Percentiles rank a stretch among this genome's conserved stretches.
phyloP scores from a whole-genome alignment of 2,329 filamentous ascomycete species.

The Elsinoe arachidis region DNA sequence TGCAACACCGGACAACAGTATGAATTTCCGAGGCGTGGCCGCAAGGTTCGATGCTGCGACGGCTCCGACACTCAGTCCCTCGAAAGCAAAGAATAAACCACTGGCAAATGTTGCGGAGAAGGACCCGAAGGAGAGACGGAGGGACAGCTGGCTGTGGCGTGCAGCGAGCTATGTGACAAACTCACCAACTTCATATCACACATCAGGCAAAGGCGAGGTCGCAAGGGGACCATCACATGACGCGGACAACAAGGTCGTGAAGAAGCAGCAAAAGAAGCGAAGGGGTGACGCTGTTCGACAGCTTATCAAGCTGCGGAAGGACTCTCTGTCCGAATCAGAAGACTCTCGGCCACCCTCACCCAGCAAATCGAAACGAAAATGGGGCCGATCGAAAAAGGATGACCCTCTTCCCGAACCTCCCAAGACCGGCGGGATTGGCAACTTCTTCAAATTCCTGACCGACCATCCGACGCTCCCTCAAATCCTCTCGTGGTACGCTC shows the following conservation, averaged over 20 bases:
- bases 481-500: conserved; percentile 58
- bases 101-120: conserved; percentile 24
- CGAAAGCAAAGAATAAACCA: conserved; percentile 25
- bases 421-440: conserved; percentile 26
- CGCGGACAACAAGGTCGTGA: conserved; percentile 32
- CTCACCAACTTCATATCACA: neutral
- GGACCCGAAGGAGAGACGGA: conserved; percentile 22
- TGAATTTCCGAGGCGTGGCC: conserved; percentile 20
- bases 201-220: conserved; percentile 32
- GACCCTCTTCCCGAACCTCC: conserved; percentile 16
- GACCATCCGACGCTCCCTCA: conserved; percentile 56
- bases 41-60: conserved; percentile 17
- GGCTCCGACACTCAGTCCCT: conserved; percentile 24
- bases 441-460: conserved; percentile 54
- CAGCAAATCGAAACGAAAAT: conserved; percentile 14
- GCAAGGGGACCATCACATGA: conserved; percentile 23
- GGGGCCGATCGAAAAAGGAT: conserved; percentile 9
- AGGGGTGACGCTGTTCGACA: conserved; percentile 22
- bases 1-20: conserved; percentile 30
- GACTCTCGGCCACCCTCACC: neutral
- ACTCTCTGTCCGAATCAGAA: conserved; percentile 26
- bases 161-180: conserved; percentile 3
- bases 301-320: conserved; percentile 21
- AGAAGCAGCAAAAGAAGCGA: conserved; percentile 27
- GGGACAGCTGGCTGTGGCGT: conserved; percentile 6